Base-by-base conservation (phyloP, 345 rosid species). In the Melaleuca alternifolia region DNA sequence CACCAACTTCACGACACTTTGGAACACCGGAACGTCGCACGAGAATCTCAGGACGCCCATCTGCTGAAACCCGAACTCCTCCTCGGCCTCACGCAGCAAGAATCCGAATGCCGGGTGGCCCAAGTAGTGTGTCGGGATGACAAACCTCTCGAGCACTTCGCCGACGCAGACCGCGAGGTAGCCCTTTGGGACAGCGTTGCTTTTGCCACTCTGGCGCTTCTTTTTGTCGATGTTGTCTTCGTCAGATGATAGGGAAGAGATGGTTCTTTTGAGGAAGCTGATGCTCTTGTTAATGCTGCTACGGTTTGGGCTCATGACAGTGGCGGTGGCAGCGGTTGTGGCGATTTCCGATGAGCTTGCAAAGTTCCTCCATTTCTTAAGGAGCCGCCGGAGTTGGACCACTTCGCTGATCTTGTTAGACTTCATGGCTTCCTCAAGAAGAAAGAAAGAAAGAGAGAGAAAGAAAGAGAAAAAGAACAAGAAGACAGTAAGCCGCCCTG, bases 141-240 rank as follows among this genome's bases (percentile, higher is more conserved):
- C 90, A 91, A 92, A 96, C 88, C 98, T 91, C 91, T 92, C 93
- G 75, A 89, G 94, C 86, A 92, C 95, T 65, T 94, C 91, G n/a
- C 99, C 97, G 13, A 96, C 94, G 14, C 92, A 91, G 50, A 96
- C 95, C 13, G 95, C 98, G 30, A 96, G 88, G 91, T 88, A 95
- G 1, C 99, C 99, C 85, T 94, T 95, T 7, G 85, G 9, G 95
- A 95, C 75, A 21, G 1, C 57, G 3, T 62, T 62, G 76, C 76
- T 30, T 41, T 62, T 62, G 76, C 44, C 21, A 41, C 76, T 62
- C 44, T 21, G 15, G 76, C 30, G 76, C 76, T 62, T 30, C 41
- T 62, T 62, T 18, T 30, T 62, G 5, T 61, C 9, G 10, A 92
- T 88, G 9, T 92, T 62, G 7, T 77, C 51, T 28, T 48, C 51